phyloP scores from a whole-genome alignment of 306 rosid genomes.

The Vigna reflexopilosa region DNA sequence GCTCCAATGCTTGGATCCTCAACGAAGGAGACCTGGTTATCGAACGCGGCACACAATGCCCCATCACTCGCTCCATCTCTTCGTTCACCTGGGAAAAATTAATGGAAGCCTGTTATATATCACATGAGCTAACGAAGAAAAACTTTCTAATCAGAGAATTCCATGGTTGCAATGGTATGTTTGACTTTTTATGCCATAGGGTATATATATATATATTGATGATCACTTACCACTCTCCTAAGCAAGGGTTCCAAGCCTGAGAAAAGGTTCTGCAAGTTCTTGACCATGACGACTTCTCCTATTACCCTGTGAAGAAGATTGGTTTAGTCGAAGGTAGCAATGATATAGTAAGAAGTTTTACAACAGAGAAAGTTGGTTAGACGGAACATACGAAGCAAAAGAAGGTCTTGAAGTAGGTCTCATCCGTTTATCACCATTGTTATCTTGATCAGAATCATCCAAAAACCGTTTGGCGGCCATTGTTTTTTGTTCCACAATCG shows the following conservation, averaged over 20 bases:
- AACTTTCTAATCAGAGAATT: too few species aligned
- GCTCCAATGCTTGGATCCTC: conserved; percentile 61
- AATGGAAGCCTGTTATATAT: too few species aligned
- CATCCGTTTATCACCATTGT: conserved; percentile 54
- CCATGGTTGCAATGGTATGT: background rate
- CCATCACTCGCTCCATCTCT: conserved; percentile 67
- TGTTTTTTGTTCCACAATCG: background rate
- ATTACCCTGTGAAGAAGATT: conserved; percentile 59
- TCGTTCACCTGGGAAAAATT: conserved; percentile 64
- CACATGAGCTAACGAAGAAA: too few species aligned
- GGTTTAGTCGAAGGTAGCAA: background rate
- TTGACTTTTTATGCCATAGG: background rate
- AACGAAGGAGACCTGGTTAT: conserved; percentile 64
- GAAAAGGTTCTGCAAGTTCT: conserved; percentile 72
- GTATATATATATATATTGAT: background rate
- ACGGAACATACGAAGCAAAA: conserved; percentile 78
- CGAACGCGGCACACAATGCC: conserved; percentile 46
- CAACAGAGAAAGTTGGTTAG: too few species aligned
- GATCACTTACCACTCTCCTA: conserved; percentile 71
- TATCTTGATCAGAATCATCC: conserved; percentile 55
- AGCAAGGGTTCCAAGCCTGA: conserved; percentile 85
- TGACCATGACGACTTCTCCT: conserved; percentile 83
- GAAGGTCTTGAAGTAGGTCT: conserved; percentile 54
- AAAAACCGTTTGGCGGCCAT: conserved; percentile 75
- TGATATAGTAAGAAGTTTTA: too few species aligned